Evolutionary conservation across 2,329 filamentous ascomycete genomes (phyloP).

Genomic region (Davidsoniella eucalypti): DNA sequence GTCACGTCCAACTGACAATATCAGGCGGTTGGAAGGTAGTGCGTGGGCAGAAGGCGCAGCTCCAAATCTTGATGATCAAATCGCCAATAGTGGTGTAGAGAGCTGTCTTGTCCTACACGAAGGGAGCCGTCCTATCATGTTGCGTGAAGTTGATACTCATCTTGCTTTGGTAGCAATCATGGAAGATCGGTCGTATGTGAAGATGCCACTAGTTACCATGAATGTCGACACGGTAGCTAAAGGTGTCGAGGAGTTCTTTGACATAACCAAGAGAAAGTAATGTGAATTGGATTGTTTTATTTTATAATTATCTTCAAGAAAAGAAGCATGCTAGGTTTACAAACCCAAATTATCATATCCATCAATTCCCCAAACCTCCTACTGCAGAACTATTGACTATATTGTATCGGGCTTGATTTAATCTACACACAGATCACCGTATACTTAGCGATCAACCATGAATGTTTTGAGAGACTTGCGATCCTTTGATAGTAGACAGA

Average conservation of each 20-base stretch:
- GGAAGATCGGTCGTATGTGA: slow-evolving; percentile 70
- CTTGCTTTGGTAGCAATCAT: slow-evolving; percentile 72
- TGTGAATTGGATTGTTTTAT: neutral
- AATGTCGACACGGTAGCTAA: slow-evolving; percentile 72
- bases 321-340: neutral
- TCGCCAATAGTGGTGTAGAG: slow-evolving; percentile 49
- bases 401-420: neutral
- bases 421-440: no score
- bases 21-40: slow-evolving; percentile 38
- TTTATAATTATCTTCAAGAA: neutral
- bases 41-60: slow-evolving; percentile 34
- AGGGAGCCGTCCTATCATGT: slow-evolving; percentile 45
- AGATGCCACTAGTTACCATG: slow-evolving; percentile 73
- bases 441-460: slow-evolving; percentile 18
- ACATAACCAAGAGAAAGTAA: slow-evolving; percentile 44
- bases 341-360: no score
- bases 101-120: slow-evolving; percentile 52
- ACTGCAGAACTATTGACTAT: no score
- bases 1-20: slow-evolving; percentile 38
- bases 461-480: slow-evolving; percentile 32
- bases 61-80: slow-evolving; percentile 42
- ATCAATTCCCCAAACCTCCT: no score
- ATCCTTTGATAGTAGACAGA: slow-evolving; percentile 35
- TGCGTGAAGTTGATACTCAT: slow-evolving; percentile 56
- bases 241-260: slow-evolving; percentile 63